phyloP scores from a whole-genome alignment of 2,329 filamentous ascomycete species.

The Bipolaris bicolor region DNA sequence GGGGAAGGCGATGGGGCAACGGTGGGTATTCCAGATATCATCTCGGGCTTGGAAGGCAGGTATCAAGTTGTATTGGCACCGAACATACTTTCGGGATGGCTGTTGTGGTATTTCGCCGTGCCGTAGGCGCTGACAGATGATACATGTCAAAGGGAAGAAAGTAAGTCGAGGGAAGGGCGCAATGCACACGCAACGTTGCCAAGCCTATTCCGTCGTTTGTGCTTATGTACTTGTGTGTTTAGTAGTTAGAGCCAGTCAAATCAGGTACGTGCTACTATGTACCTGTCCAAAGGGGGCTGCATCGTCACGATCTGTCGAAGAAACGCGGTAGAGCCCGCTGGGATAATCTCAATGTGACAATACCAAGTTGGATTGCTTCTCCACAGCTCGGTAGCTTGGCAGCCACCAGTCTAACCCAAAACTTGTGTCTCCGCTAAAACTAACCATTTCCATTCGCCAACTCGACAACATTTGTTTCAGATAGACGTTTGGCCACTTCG shows the following conservation, averaged over 20 bases:
- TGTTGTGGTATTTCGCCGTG: slow-evolving; percentile 14
- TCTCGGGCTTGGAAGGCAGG: slow-evolving; percentile 7
- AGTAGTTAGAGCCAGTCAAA: not conserved
- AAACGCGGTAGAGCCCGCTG: not conserved
- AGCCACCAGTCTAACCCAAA: no score
- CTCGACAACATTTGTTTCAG: no score
- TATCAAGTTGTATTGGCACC: slow-evolving; percentile 2
- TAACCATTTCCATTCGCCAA: no score
- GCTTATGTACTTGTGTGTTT: not conserved
- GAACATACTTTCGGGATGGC: slow-evolving; percentile 13
- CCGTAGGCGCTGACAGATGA: slow-evolving; percentile 3
- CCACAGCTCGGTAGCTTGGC: not conserved
- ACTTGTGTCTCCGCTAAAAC: no score
- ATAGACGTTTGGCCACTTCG: no score
- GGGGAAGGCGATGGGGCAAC: not conserved
- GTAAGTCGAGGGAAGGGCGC: not conserved
- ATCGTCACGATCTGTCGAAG: not conserved
- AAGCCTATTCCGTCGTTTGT: not conserved
- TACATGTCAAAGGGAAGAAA: not conserved
- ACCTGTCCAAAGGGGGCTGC: not conserved
- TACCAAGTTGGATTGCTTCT: not conserved
- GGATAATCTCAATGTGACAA: no score
- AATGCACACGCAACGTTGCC: not conserved
- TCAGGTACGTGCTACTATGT: not conserved
- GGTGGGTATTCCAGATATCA: not conserved